Evolutionary conservation across 192 early-diverging fungal genomes (phyloP), one percentile per base, ranked within the genome.

Genomic region (Phycomyces blakesleeanus): DNA sequence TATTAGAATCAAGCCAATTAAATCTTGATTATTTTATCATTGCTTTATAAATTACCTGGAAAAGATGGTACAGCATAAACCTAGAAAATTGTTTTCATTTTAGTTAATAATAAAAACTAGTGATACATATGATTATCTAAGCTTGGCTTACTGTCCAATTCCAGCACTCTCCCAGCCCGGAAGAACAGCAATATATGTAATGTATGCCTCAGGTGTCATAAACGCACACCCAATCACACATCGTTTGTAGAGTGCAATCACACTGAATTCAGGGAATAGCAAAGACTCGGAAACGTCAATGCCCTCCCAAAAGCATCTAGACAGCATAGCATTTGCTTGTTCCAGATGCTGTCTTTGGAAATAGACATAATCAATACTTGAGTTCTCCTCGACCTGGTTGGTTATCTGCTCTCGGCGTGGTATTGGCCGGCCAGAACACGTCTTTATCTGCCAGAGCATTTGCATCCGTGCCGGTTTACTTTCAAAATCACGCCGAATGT

Each of bases 281-380:
- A 97, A 73, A 29, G 88, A 83, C 67, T 97, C 94, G 20, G 87
- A 87, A 60, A 95, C 88, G 63, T 95, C 92, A 57, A 97, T 92
- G 11, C 88, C 90, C 10, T 87, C 88, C 95, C 95, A 97, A 71
- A 97, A 95, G 18, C 83, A 81, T 38, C 82, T 73, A 39, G 80
- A 81, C 16, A 97, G 73, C 25, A 91, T 68, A 54, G 77, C 83
- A 67, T 97, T 95, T 9, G 92, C 90, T 56, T 89, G 88, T 11
- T 55, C 54, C 21, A 92, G 64, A 69, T 91, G 89, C 59, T 79
- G 77, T 25, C 58, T 68, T 56, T 89, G 82, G 61, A 97, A 84
- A 66, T 91, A 85, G 27, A 88, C 83, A 41, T 89, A 97, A 64
- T 93, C 91, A 34, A 97, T 92, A 10, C 87, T 78, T 0, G 71